Evolutionary conservation across 306 rosid species (phyloP).

Genomic region (Malus fusca): DNA sequence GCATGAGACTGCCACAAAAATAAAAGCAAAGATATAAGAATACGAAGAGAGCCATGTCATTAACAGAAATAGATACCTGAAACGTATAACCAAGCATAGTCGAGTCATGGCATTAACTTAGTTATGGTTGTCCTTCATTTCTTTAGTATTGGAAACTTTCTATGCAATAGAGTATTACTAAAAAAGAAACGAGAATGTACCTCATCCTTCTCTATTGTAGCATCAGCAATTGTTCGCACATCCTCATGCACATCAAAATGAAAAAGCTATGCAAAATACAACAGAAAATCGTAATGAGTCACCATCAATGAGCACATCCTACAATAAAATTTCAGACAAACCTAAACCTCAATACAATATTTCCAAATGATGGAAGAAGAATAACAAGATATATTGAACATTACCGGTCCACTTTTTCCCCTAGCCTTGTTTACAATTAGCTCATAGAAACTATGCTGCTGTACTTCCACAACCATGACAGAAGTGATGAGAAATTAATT

Average conservation of each 20-base stretch:
- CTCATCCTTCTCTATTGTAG: conserved; percentile 96
- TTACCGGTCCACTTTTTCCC: conserved; percentile 98
- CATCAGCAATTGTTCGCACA: conserved; percentile 91
- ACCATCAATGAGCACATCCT: conserved; percentile 4
- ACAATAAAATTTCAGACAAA: neutral
- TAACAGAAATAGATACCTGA: neutral
- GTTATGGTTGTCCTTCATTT: neutral
- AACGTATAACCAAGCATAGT: neutral
- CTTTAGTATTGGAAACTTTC: neutral
- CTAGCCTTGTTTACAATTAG: conserved; percentile 85
- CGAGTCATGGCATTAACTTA: neutral
- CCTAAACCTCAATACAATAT: neutral
- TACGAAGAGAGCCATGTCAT: neutral
- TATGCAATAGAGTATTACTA: neutral
- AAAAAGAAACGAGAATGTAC: conserved; percentile 26
- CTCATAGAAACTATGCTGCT: conserved; percentile 98
- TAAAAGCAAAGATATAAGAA: conserved; percentile 1
- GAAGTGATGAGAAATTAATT: conserved; percentile 6
- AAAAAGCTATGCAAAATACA: conserved; percentile 52
- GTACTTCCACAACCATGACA: conserved; percentile 27
- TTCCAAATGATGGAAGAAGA: neutral
- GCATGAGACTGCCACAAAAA: conserved; percentile 72
- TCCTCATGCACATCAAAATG: conserved; percentile 98
- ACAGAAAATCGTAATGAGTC: conserved; percentile 5
- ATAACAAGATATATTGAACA: neutral